These are phyloP conservation scores for Limtongia smithiae DNA, from an alignment of 805 yeast genomes.

Conservation along the genomic window DNA sequence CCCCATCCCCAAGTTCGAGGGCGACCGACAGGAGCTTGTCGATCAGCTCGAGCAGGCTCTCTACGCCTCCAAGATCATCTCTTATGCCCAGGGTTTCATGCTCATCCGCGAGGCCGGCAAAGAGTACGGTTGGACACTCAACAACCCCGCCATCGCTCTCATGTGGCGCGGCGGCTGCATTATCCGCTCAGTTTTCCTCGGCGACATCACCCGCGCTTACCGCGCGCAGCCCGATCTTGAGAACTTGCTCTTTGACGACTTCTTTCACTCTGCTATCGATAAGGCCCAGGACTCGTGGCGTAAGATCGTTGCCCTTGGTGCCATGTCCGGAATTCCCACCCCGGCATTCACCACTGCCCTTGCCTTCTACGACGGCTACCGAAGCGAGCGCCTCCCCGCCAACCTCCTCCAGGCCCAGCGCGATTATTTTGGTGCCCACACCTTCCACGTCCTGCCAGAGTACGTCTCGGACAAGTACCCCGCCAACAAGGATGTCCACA, in stretches of 20 bases:
- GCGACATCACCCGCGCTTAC: slow-evolving; percentile 94
- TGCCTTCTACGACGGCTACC: slow-evolving; percentile 97
- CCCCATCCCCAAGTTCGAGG: slow-evolving; percentile 67
- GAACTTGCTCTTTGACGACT: slow-evolving; percentile 91
- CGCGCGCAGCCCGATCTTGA: slow-evolving; percentile 89
- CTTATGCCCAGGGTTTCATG: slow-evolving; percentile 99
- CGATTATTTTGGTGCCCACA: slow-evolving; percentile 99
- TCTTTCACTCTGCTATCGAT: slow-evolving; percentile 85
- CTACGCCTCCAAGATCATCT: slow-evolving; percentile 96
- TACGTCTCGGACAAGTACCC: slow-evolving; percentile 71
- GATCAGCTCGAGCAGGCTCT: slow-evolving; percentile 97
- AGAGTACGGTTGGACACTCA: slow-evolving; percentile 94
- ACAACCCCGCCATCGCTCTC: slow-evolving; percentile 96
- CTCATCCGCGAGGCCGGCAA: slow-evolving; percentile 96
- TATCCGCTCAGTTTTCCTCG: slow-evolving; percentile 97
- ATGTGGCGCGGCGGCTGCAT: slow-evolving; percentile 99
- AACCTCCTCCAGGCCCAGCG: slow-evolving; percentile 99
- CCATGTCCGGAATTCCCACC: slow-evolving; percentile 87
- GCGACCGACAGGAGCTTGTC: slow-evolving; percentile 77
- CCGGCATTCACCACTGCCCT: slow-evolving; percentile 98
- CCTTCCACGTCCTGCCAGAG: slow-evolving; percentile 93
- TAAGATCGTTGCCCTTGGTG: slow-evolving; percentile 72
- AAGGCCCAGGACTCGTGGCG: slow-evolving; percentile 98
- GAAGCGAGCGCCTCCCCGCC: slow-evolving; percentile 93
- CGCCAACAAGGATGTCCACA: slow-evolving; percentile 78